Evolutionary conservation across 2,329 filamentous ascomycete genomes (phyloP).

Genomic region (Fusarium sp.): DNA sequence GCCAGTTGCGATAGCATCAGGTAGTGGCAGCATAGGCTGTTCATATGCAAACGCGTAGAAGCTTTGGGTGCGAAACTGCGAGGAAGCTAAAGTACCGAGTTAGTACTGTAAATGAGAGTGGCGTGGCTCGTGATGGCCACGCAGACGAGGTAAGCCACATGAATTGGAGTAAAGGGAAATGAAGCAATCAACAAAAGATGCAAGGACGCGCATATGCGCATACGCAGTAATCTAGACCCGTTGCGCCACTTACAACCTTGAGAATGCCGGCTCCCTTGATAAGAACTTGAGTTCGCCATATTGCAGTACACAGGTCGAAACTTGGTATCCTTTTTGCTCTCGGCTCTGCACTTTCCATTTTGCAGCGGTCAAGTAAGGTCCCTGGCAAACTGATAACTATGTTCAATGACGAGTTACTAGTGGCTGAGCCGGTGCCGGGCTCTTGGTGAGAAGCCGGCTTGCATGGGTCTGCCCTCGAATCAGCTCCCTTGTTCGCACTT

Average conservation of each 20-base stretch:
- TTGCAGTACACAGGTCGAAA: constrained; percentile 14
- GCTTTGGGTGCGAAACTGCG: background rate
- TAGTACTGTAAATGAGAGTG: constrained; percentile 15
- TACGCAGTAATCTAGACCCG: constrained; percentile 18
- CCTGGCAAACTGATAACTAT: constrained; percentile 26
- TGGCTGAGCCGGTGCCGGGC: constrained; percentile 33
- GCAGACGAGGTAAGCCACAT: constrained; percentile 32
- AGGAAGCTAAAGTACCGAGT: background rate
- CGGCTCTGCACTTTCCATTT: constrained; percentile 1
- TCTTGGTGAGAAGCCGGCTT: constrained; percentile 27
- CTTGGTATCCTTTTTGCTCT: constrained; percentile 7
- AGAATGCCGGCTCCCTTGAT: constrained; percentile 35
- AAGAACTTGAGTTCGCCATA: constrained; percentile 19
- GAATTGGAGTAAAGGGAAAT: constrained; percentile 36
- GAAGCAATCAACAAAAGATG: constrained; percentile 35
- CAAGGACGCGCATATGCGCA: constrained; percentile 28
- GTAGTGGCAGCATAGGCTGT: background rate
- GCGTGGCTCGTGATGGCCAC: constrained; percentile 38
- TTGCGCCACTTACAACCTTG: constrained; percentile 24
- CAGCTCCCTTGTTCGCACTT: constrained; percentile 33
- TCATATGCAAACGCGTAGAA: background rate
- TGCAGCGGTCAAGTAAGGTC: constrained; percentile 16
- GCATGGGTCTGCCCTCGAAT: constrained; percentile 37
- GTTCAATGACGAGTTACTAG: constrained; percentile 39
- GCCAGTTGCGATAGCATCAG: constrained; percentile 2